phyloP scores from a whole-genome alignment of 768 basidiomycete genomes.

The Termitomyces sp. region DNA sequence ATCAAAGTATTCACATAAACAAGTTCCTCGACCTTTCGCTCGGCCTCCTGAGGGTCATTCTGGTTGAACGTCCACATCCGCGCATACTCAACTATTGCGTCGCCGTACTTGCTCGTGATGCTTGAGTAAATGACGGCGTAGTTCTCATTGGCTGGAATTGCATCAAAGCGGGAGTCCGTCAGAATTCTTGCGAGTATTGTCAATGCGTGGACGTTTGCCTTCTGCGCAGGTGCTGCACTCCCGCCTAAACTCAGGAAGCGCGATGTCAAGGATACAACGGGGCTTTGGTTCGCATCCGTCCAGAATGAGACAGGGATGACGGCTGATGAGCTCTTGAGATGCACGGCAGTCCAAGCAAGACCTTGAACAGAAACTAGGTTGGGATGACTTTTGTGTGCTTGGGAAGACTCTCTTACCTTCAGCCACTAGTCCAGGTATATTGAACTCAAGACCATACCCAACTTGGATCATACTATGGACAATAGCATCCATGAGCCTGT shows the following conservation, averaged over 20 bases:
- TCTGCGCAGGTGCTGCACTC: neutral
- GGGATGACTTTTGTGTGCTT: neutral
- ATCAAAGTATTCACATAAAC: constrained; percentile 51
- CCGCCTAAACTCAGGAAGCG: constrained; percentile 1
- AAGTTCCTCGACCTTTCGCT: constrained; percentile 62
- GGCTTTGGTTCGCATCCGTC: neutral
- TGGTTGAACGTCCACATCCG: constrained; percentile 41
- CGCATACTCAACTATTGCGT: constrained; percentile 37
- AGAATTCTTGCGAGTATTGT: constrained; percentile 53
- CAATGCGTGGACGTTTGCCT: constrained; percentile 38
- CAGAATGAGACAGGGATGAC: constrained; percentile 28
- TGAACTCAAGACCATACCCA: constrained; percentile 64
- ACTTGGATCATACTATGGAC: constrained; percentile 65
- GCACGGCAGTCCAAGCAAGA: constrained; percentile 53
- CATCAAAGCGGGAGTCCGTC: constrained; percentile 39
- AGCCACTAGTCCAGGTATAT: constrained; percentile 50
- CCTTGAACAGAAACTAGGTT: constrained; percentile 29
- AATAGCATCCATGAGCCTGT: constrained; percentile 50
- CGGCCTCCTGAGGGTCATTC: constrained; percentile 31
- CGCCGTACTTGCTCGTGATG: constrained; percentile 32
- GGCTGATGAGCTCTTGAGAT: constrained; percentile 31
- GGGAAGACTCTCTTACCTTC: constrained; percentile 43
- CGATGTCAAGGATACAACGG: constrained; percentile 5
- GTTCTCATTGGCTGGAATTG: constrained; percentile 7
- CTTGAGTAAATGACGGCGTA: constrained; percentile 26